A percentile compares a stretch with the other conserved stretches of the same genome.
Evolutionary conservation across 2,329 filamentous ascomycete species (phyloP).

Genomic region (Fusarium siculi): DNA sequence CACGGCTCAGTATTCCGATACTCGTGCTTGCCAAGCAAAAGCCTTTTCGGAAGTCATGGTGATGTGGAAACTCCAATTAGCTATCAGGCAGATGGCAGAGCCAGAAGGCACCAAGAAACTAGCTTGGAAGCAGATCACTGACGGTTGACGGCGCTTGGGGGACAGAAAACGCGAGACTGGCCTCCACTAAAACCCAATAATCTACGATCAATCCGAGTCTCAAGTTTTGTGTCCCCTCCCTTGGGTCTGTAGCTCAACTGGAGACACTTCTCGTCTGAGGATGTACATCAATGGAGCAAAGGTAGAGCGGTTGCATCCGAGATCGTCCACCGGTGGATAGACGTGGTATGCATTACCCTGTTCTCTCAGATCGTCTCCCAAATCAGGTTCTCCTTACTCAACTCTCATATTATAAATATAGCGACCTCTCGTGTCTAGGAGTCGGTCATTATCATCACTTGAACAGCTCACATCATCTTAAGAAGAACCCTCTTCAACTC

Average conservation of each 20-base stretch:
- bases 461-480: neutral
- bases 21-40: neutral
- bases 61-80: neutral
- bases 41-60: rapidly evolving
- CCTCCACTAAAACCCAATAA: neutral
- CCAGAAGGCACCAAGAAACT: rapidly evolving
- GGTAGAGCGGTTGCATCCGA: neutral
- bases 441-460: neutral
- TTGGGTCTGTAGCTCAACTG: too few species aligned
- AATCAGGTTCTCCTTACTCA: rapidly evolving
- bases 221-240: neutral
- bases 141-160: neutral
- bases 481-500: too few species aligned
- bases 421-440: neutral
- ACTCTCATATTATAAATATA: neutral
- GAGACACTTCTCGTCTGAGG: rapidly evolving
- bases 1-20: neutral
- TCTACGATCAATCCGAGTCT: neutral
- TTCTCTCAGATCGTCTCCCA: rapidly evolving
- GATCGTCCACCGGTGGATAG: neutral
- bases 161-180: neutral
- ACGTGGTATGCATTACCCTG: rapidly evolving
- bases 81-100: rapidly evolving
- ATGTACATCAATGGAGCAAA: neutral
- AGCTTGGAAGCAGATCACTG: rapidly evolving